Evolutionary conservation across 164 flowering plant genomes (phyloP), one percentile per base, ranked within the genome.

Genomic region (Cinnamomum micranthum): DNA sequence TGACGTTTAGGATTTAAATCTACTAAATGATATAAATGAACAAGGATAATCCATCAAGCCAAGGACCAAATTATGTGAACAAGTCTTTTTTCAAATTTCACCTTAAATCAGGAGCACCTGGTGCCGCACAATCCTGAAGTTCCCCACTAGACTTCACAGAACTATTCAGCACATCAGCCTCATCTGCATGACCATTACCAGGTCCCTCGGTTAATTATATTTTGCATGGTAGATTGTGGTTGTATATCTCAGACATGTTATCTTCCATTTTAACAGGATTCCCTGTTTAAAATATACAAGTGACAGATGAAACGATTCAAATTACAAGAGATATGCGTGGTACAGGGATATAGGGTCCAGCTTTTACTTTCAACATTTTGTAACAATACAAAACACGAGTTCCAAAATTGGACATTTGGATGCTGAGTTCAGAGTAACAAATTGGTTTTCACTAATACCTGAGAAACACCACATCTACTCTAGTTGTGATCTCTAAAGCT

Each of bases 91-190:
- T 4, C 15, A 69, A 75, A 70, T 58, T 82, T 81, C 82, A 87
- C 89, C 71, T 72, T 74, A 70, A 20, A 80, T 75, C 74, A 74
- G 76, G 73, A 7, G n/a, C 19, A 75, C n/a, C 20, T 12, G 66
- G 65, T 20, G 71, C 62, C 47, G 5, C 72, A 68, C 68, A 76
- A 65, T 27, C 47, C n/a, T 74, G 79, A 78, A 63, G 59, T 62
- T 74, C 85, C 25, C 35, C 69, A 66, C 69, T 79, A 69, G 78
- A 59, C 59, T 74, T 69, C 59, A 73, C 35, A 6, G 59, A 52
- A 14, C 63, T 25, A 71, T 77, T 74, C 71, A 65, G 71, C 76
- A 74, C 17, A 77, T 65, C 58, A 50, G 22, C 65, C 71, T 27
- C 70, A 50, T 72, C 84, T 64, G 65, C 64, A 71, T 71, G 82